Conservation (phyloP, 106 monocot species). For the Dendrobium catenatum region DNA sequence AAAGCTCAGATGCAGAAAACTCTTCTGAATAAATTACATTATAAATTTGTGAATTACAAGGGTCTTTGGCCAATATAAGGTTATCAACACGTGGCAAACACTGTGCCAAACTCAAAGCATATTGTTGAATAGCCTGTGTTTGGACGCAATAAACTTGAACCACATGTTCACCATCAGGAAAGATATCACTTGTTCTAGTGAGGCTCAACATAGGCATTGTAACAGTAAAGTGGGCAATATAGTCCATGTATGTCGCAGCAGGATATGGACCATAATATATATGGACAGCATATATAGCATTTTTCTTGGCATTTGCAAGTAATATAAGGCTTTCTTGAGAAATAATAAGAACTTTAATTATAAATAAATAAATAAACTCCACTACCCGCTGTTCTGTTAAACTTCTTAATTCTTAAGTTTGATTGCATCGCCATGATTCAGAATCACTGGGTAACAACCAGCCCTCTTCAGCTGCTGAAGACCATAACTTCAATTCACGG, state of each 20-base stretch:
- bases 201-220: slow-evolving; percentile 98
- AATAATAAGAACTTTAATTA: slow-evolving; percentile 77
- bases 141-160: slow-evolving; percentile 98
- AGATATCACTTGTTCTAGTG: slow-evolving; percentile 62
- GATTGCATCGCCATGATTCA: slow-evolving; percentile 87
- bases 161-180: slow-evolving; percentile 66
- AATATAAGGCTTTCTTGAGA: slow-evolving; percentile 71
- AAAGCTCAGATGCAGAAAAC: slow-evolving; percentile 15
- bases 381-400: slow-evolving; percentile 41
- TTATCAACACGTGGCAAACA: slow-evolving; percentile 66
- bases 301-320: slow-evolving; percentile 96
- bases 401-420: slow-evolving; percentile 75
- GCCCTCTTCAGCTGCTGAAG: slow-evolving; percentile 68
- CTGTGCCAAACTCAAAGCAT: slow-evolving; percentile 74
- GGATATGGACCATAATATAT: slow-evolving; percentile 74
- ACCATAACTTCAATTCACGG: slow-evolving; percentile 87
- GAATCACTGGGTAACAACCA: slow-evolving; percentile 82
- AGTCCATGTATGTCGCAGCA: slow-evolving; percentile 85
- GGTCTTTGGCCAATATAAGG: slow-evolving; percentile 35
- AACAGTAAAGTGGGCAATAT: slow-evolving; percentile 87
- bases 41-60: slow-evolving; percentile 23
- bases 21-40: slow-evolving; percentile 25
- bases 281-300: slow-evolving; percentile 96
- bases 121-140: slow-evolving; percentile 98
- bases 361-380: too few relatives aligned